Conservation (phyloP, 75 land plant species). For the Selaginella moellendorffii region DNA sequence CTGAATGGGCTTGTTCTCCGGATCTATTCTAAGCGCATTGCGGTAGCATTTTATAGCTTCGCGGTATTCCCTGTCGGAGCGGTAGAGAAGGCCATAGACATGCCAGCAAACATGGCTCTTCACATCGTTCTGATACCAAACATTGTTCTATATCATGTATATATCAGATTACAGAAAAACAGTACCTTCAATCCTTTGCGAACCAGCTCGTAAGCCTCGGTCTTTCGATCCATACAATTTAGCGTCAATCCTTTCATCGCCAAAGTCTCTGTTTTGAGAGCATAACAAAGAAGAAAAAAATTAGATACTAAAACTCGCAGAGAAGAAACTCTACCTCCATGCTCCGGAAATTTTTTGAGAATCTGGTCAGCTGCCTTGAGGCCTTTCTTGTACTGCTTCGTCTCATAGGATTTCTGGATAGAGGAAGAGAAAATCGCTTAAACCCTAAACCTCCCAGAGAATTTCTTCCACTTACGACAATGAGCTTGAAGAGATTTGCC, state of each 20-base stretch:
- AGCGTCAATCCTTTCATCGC: constrained; percentile 93
- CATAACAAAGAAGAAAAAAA: not conserved
- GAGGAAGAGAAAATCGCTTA: not conserved
- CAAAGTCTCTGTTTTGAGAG: constrained; percentile 52
- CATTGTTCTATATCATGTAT: not conserved
- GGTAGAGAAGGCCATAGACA: constrained; percentile 93
- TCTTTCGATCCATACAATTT: constrained; percentile 92
- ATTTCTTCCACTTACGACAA: constrained; percentile 53
- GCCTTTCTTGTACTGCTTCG: constrained; percentile 98
- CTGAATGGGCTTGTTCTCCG: constrained; percentile 70
- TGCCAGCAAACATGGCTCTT: constrained; percentile 99
- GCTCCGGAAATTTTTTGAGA: constrained; percentile 79
- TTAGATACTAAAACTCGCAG: not conserved
- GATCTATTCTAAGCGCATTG: constrained; percentile 79
- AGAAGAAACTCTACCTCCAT: constrained; percentile 57
- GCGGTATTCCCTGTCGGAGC: constrained; percentile 91
- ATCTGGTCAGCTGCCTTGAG: constrained; percentile 93
- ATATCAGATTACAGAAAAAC: not conserved
- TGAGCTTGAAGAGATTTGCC: constrained; percentile 94
- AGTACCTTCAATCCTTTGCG: constrained; percentile 75
- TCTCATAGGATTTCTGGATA: constrained; percentile 88
- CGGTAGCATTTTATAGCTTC: constrained; percentile 98
- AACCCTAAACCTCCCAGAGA: not conserved
- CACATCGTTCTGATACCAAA: constrained; percentile 55
- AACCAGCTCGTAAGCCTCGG: constrained; percentile 95